Evolutionary conservation across 2,329 filamentous ascomycete species (phyloP).

Genomic region (Ceratocystis cacaofunesta): DNA sequence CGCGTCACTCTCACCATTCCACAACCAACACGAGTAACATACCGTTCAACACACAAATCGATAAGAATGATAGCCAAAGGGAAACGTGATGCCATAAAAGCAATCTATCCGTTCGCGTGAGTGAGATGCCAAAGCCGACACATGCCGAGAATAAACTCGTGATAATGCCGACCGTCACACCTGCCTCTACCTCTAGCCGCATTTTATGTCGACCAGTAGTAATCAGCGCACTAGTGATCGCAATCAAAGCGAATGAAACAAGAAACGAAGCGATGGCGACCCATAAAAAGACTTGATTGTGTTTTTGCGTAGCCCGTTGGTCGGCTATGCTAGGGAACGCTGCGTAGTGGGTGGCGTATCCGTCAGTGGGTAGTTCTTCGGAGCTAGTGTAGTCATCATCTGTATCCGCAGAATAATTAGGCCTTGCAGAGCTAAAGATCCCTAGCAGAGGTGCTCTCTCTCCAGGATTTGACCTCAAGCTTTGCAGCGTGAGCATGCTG

Average conservation of each 20-base stretch:
- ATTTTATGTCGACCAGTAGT: constrained; percentile 53
- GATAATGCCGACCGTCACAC: constrained; percentile 54
- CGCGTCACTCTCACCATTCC: constrained; percentile 18
- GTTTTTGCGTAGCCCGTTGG: constrained; percentile 35
- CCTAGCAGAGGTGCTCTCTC: constrained; percentile 23
- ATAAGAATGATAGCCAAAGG: constrained; percentile 26
- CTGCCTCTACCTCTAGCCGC: constrained; percentile 57
- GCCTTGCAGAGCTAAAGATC: constrained; percentile 10
- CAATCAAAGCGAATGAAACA: constrained; percentile 47
- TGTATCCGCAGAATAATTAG: constrained; percentile 7
- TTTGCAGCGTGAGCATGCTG: constrained; percentile 30
- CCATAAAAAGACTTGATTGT: constrained; percentile 41
- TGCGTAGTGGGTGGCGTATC: constrained; percentile 41
- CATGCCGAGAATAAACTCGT: constrained; percentile 50
- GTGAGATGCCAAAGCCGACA: constrained; percentile 42
- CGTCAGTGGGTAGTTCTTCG: constrained; percentile 33
- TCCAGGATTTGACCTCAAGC: constrained; percentile 16
- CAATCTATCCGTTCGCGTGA: constrained; percentile 36
- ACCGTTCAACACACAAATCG: constrained; percentile 29
- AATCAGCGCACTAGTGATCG: constrained; percentile 50
- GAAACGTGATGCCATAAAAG: constrained; percentile 30
- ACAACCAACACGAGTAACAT: constrained; percentile 31
- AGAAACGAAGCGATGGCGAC: constrained; percentile 40
- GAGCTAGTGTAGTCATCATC: constrained; percentile 35
- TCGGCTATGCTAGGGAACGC: constrained; percentile 37